Percentiles rank a stretch among this genome's conserved stretches.
phyloP scores from a whole-genome alignment of 73 alveolate genomes.

The Paraurostyla sp. region DNA sequence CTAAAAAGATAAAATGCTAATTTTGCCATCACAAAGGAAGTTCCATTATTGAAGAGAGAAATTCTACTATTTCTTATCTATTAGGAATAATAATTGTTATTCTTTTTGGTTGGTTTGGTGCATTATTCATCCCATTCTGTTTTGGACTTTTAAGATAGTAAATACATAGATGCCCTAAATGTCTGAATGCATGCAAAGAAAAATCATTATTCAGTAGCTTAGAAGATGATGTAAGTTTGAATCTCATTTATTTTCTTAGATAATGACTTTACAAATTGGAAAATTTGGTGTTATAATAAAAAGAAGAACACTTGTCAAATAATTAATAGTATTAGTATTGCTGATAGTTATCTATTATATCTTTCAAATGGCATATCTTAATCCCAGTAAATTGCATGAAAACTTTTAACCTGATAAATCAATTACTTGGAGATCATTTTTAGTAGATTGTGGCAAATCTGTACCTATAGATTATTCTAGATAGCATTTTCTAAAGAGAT shows the following conservation, averaged over 20 bases:
- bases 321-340: not conserved
- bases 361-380: not conserved
- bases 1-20: conserved; percentile 42
- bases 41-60: conserved; percentile 53
- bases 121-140: conserved; percentile 19
- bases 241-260: not conserved
- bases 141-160: conserved; percentile 42
- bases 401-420: not conserved
- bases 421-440: conserved; percentile 1
- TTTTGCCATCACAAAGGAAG: conserved; percentile 46
- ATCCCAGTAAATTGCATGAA: not conserved
- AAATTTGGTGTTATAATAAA: conserved; percentile 69
- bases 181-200: conserved; percentile 68
- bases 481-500: not conserved
- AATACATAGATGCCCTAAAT: conserved; percentile 71
- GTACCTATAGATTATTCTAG: conserved; percentile 16
- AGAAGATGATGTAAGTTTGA: conserved; percentile 63
- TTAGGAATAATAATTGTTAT: conserved; percentile 6
- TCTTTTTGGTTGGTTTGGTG: conserved; percentile 23
- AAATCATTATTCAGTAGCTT: conserved; percentile 57
- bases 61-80: not conserved
- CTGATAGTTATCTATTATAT: not conserved
- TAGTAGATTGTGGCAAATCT: conserved; percentile 37
- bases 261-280: conserved; percentile 67
- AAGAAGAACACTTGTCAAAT: conserved; percentile 54